Percentiles rank a stretch among this genome's conserved stretches.
These are phyloP conservation scores for Helianthus annuus DNA, from an alignment of 129 eudicot species.

Conservation along the genomic window HanXRQr2.0-SUNRISE NC_035439.2:141842713-141843212, in stretches of 20 bases:
- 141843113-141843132: slow-evolving; percentile 11
- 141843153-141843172: slow-evolving; percentile 6
- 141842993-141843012: slow-evolving; percentile 5
- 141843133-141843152: slow-evolving; percentile 15
- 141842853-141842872: slow-evolving; percentile 2
- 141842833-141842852: not conserved
- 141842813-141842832: slow-evolving; percentile 26
- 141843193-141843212: not conserved
- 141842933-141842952: not conserved
- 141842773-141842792: slow-evolving; percentile 12
- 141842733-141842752: slow-evolving; percentile 42
- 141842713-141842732: not conserved
- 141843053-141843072: slow-evolving; percentile 22
- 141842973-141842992: slow-evolving; percentile 2
- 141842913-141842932: slow-evolving; percentile 12
- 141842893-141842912: slow-evolving; percentile 16
- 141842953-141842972: slow-evolving; percentile 10
- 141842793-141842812: slow-evolving; percentile 12
- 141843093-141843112: slow-evolving; percentile 17
- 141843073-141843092: not conserved
- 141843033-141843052: not conserved
- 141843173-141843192: slow-evolving; percentile 1
- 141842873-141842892: slow-evolving; percentile 1
- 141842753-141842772: slow-evolving; percentile 55
- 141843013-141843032: not conserved